Conservation (phyloP, 1,284 basidiomycete genomes). For the Apiotrichum laibachii region DNA sequence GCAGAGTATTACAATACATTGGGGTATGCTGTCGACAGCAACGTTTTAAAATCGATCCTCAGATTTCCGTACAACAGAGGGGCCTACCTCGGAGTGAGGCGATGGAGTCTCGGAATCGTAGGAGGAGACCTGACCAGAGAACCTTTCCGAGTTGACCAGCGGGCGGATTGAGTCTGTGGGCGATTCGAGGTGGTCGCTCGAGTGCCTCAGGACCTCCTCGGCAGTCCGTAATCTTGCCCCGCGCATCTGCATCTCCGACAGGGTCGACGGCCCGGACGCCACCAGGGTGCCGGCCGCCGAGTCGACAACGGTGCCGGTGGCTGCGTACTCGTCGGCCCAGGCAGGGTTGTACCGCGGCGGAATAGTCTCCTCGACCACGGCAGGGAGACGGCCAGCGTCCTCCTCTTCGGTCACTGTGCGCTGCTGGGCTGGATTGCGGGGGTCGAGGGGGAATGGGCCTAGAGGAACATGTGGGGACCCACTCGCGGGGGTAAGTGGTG, state of each 20-base stretch:
- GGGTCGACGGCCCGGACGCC: not conserved
- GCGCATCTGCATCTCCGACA: not conserved
- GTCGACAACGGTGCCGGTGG: not conserved
- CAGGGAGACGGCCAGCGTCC: conserved; percentile 5
- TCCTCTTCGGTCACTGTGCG: conserved; percentile 8
- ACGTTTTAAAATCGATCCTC: too few relatives aligned
- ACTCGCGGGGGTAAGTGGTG: not conserved
- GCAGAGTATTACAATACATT: too few relatives aligned
- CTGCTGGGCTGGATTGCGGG: not conserved
- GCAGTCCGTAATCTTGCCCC: too few relatives aligned
- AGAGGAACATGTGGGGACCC: not conserved
- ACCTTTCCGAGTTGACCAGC: too few relatives aligned
- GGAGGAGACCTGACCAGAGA: too few relatives aligned
- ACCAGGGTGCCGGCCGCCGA: not conserved
- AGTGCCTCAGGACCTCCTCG: too few relatives aligned
- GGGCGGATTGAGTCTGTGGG: too few relatives aligned
- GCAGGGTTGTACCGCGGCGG: conserved; percentile 15
- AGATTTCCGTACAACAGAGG: too few relatives aligned
- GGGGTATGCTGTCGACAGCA: too few relatives aligned
- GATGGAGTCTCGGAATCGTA: too few relatives aligned
- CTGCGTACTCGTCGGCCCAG: conserved; percentile 6
- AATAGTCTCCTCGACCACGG: conserved; percentile 2
- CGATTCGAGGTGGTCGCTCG: too few relatives aligned
- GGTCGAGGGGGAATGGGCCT: not conserved
- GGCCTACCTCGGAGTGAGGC: too few relatives aligned